These are phyloP conservation scores for Ganoderma lingzhi DNA, from an alignment of 1,284 basidiomycete species.

Conservation along the genomic window DNA sequence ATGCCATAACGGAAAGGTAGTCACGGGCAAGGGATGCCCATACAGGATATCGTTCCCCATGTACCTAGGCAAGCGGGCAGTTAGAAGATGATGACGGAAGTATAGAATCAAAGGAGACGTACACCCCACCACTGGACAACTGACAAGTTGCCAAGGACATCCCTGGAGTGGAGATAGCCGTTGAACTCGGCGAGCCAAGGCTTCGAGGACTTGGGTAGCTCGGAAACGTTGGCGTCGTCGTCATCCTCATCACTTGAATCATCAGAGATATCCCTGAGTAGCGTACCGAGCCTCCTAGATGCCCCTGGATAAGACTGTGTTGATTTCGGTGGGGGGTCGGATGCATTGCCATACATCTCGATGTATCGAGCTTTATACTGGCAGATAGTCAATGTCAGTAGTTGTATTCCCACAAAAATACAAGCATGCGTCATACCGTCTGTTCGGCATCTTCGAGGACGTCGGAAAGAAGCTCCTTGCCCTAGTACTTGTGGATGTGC, in stretches of 20 bases:
- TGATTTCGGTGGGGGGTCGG: too few species aligned
- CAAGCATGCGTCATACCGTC: too few species aligned
- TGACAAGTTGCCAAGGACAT: conserved; percentile 1
- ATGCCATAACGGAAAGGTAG: conserved; percentile 19
- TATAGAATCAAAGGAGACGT: too few species aligned
- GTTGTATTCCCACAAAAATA: too few species aligned
- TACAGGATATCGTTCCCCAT: conserved; percentile 3
- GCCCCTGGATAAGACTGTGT: too few species aligned
- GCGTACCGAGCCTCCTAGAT: not conserved
- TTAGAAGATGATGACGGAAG: too few species aligned
- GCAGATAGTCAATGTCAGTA: too few species aligned
- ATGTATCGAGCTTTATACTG: too few species aligned
- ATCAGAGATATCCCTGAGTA: conserved; percentile 15
- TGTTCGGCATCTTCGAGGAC: too few species aligned
- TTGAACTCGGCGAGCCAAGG: not conserved
- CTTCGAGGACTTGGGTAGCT: not conserved
- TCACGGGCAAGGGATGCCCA: conserved; percentile 14
- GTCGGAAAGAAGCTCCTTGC: too few species aligned
- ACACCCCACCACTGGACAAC: conserved; percentile 20
- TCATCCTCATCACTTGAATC: not conserved
- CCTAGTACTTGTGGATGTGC: too few species aligned
- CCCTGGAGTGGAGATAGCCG: conserved; percentile 13
- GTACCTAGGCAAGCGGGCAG: not conserved
- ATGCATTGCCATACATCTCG: too few species aligned
- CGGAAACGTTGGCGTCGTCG: not conserved